Conservation (phyloP, 495 filamentous ascomycete species). For the Letharia lupina region DNA sequence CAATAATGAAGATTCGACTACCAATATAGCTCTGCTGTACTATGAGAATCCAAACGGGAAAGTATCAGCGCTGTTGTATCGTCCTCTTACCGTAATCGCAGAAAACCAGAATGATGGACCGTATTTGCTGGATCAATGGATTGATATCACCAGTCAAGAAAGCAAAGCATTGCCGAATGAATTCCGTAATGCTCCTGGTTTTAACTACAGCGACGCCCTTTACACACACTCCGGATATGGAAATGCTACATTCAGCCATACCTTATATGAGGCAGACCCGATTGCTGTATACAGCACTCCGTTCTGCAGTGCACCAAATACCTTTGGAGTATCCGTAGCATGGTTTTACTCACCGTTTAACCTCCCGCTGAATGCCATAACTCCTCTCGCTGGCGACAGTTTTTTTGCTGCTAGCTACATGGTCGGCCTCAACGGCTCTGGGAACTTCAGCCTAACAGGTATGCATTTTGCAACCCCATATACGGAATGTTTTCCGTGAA, state of each 20-base stretch:
- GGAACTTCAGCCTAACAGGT: background rate
- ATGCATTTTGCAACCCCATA: too few relatives aligned
- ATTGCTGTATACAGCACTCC: background rate
- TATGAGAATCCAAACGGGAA: background rate
- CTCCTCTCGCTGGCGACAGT: too few relatives aligned
- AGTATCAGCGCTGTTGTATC: background rate
- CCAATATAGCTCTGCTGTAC: background rate
- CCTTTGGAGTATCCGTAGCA: rapidly evolving
- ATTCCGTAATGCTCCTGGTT: background rate
- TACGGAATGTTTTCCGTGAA: too few relatives aligned
- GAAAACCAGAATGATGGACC: too few relatives aligned
- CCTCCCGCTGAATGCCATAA: too few relatives aligned
- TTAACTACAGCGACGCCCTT: background rate
- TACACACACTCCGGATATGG: too few relatives aligned
- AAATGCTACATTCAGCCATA: background rate
- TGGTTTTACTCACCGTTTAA: background rate
- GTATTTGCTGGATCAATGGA: background rate
- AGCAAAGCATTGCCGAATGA: background rate
- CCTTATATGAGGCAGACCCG: background rate
- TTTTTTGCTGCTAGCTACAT: background rate
- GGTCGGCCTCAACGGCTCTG: background rate
- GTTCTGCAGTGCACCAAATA: background rate
- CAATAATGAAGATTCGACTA: background rate
- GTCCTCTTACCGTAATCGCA: too few relatives aligned
- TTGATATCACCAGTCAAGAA: background rate